phyloP scores from a whole-genome alignment of 2,329 filamentous ascomycete species.

The Rhinocladiella mackenziei region DNA sequence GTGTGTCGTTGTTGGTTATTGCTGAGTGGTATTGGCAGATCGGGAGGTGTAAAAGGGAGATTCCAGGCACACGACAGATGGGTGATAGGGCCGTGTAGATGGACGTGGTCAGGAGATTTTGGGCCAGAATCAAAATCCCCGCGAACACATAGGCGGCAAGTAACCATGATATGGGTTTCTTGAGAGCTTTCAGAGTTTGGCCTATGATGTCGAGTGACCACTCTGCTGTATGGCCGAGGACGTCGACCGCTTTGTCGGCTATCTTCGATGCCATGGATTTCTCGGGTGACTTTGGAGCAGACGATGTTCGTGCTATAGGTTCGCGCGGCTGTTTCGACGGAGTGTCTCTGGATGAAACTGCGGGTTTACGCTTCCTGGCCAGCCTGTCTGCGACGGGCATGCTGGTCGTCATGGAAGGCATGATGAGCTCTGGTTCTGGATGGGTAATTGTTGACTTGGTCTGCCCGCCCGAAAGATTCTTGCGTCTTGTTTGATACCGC shows the following conservation, averaged over 20 bases:
- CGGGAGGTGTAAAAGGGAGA: conserved; percentile 57
- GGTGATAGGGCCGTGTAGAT: conserved; percentile 62
- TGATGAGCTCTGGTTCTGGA: conserved; percentile 27
- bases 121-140: conserved; percentile 56
- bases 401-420: conserved; percentile 23
- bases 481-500: not conserved
- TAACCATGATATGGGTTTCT: conserved; percentile 60
- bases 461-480: conserved; percentile 1
- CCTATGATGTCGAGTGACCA: conserved; percentile 24
- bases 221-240: conserved; percentile 8
- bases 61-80: conserved; percentile 65
- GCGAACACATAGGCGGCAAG: conserved; percentile 60
- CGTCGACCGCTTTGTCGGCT: conserved; percentile 8
- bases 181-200: conserved; percentile 57
- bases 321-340: conserved; percentile 3
- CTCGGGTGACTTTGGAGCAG: conserved; percentile 1
- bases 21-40: conserved; percentile 52
- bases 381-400: conserved; percentile 7
- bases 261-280: conserved; percentile 5
- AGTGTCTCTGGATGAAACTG: not conserved
- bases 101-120: conserved; percentile 60
- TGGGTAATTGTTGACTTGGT: not conserved
- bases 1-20: conserved; percentile 8
- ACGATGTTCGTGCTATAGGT: not conserved
- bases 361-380: conserved; percentile 10